Base-by-base conservation (phyloP, 805 yeast species). In the Cyberlindnera meyerae region DNA sequence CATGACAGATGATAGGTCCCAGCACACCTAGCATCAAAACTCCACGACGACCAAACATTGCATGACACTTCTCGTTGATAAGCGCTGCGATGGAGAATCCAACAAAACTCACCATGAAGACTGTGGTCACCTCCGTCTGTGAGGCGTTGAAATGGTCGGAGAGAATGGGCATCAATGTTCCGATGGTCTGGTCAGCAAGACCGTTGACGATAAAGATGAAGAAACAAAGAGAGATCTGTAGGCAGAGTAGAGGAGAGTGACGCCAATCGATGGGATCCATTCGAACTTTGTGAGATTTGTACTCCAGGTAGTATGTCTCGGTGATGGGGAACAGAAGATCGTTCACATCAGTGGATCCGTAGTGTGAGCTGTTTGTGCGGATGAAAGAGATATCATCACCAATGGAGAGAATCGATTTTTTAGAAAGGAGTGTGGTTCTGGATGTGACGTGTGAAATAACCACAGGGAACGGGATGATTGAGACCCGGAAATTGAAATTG, bases 71-170 rank as follows among this genome's bases (percentile, higher is more conserved):
- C 24, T 71, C 74, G 43, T 70, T 75, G 11, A 62, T 36, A 4
- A 77, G 42, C 4, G 84, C 81, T 53, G 77, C 65, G 1, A 59
- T 33, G 15, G 76, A 61, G 52, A 79, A 80, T 0, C 87, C 86
- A 2, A 65, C 15, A 16, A 76, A 70, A 18, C 72, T 70, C 11
- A 73, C 64, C 15, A 78, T 53, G 45, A 77, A 79, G 4, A 79
- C 51, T 24, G 66, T 49, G 4, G 82, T 70, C 2, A 73, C 58
- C 24, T 62, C 60, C 1, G 71, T 55, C 45, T 80, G 74, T 43
- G 70, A 60, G 6, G 77, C 63, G 2, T 58, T 21, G 51, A 77
- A 79, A 33, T 71, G 57, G 5, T 50, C 54, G 36, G 75, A 69
- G 12, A 78, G 44, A 26, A 67, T 59, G 2, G 82, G 81, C 42